A percentile compares a stretch with the other conserved stretches of the same genome.
Conservation (phyloP, 2,329 filamentous ascomycete genomes). For the Alternaria consortialis region DNA sequence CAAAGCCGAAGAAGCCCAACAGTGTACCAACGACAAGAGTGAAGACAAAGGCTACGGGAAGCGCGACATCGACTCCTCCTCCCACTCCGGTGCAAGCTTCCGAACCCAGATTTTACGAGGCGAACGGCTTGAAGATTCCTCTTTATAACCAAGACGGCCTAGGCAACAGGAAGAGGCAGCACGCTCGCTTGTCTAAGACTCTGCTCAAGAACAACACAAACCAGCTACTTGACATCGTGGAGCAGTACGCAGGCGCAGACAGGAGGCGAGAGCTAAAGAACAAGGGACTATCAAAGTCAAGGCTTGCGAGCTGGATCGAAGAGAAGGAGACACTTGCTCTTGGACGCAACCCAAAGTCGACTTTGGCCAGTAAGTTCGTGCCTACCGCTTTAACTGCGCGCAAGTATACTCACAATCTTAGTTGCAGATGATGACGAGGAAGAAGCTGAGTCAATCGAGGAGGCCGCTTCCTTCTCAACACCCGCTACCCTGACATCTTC, state of each 20-base stretch:
- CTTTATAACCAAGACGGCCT: slow-evolving; percentile 15
- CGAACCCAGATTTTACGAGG: slow-evolving; percentile 15
- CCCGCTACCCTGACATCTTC: background rate
- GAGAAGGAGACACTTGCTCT: slow-evolving; percentile 30
- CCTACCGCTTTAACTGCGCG: background rate
- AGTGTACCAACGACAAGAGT: background rate
- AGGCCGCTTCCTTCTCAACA: background rate
- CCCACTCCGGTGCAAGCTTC: background rate
- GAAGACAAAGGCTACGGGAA: background rate
- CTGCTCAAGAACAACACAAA: slow-evolving; percentile 15
- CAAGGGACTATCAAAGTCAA: slow-evolving; percentile 9
- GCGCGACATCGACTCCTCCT: background rate
- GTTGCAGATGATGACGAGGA: background rate
- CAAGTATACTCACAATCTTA: background rate
- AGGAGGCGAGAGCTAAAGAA: slow-evolving; percentile 21
- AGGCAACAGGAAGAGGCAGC: slow-evolving; percentile 10
- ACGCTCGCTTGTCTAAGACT: slow-evolving; percentile 19
- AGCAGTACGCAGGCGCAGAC: slow-evolving; percentile 20
- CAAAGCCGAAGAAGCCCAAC: slow-evolving; percentile 1
- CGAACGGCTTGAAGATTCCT: slow-evolving; percentile 21
- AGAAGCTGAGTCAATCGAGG: background rate
- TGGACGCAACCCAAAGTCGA: slow-evolving; percentile 21
- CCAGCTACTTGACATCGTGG: slow-evolving; percentile 19
- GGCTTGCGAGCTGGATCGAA: slow-evolving; percentile 32
- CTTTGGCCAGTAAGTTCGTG: slow-evolving; percentile 7